phyloP scores from a whole-genome alignment of 2,329 filamentous ascomycete genomes.

The Xylaria polymorpha region DNA sequence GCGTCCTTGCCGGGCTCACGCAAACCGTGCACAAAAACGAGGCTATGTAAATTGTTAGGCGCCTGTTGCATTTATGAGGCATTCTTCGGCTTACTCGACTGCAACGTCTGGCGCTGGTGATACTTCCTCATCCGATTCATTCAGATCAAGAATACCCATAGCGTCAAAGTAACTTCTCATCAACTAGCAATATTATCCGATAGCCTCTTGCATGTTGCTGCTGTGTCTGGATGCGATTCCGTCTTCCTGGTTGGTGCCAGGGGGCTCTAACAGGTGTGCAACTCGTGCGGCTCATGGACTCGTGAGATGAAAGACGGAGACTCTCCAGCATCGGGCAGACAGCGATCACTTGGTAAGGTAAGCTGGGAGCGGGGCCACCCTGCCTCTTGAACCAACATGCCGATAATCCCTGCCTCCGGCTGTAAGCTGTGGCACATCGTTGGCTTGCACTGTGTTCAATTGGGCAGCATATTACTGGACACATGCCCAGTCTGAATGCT shows the following conservation, averaged over 20 bases:
- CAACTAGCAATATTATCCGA: not conserved
- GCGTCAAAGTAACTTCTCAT: not conserved
- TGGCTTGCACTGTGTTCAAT: constrained; percentile 18
- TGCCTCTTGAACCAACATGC: not conserved
- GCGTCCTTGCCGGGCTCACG: constrained; percentile 16
- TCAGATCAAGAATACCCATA: constrained; percentile 23
- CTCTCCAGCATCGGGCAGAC: not conserved
- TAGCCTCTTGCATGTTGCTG: not conserved
- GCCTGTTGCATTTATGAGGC: not conserved
- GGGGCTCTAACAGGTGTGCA: not conserved
- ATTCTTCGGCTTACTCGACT: constrained; percentile 19
- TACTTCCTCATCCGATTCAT: not conserved
- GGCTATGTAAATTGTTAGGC: constrained; percentile 15
- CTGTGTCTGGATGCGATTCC: not conserved
- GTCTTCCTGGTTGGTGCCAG: not conserved
- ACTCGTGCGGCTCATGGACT: not conserved
- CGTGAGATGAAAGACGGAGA: not conserved
- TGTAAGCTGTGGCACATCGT: not conserved
- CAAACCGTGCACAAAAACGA: constrained; percentile 29
- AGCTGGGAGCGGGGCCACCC: constrained; percentile 1
- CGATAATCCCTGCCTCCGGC: not conserved
- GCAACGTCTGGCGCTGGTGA: not conserved
- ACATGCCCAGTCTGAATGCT: not conserved
- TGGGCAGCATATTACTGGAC: not conserved
- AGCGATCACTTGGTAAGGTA: not conserved